Percentiles rank a stretch among this genome's conserved stretches.
Evolutionary conservation across 495 filamentous ascomycete genomes (phyloP).

Genomic region (Neurospora africana): DNA sequence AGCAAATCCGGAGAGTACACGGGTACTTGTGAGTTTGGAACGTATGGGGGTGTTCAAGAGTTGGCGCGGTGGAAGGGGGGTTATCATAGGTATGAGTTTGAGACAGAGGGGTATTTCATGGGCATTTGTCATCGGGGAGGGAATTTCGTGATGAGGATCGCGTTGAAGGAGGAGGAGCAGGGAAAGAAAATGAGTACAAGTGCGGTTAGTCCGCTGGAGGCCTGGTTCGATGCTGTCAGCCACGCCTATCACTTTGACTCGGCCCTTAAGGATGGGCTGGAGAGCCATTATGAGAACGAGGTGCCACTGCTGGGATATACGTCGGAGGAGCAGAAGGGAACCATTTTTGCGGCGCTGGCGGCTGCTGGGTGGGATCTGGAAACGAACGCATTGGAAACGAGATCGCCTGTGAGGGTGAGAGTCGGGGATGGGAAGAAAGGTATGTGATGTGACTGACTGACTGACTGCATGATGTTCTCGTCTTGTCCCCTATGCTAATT

Average conservation of each 20-base stretch:
- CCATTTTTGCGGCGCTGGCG: constrained; percentile 20
- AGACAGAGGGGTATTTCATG: constrained; percentile 43
- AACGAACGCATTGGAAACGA: constrained; percentile 34
- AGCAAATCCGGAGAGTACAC: constrained; percentile 39
- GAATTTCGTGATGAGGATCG: constrained; percentile 42
- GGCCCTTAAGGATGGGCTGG: constrained; percentile 23
- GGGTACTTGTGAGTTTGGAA: constrained; percentile 31
- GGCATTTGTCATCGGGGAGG: constrained; percentile 36
- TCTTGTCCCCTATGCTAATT: neutral
- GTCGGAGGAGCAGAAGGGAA: constrained; percentile 22
- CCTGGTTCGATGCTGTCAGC: constrained; percentile 65
- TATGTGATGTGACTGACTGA: constrained; percentile 7
- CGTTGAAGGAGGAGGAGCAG: constrained; percentile 45
- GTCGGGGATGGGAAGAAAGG: constrained; percentile 22
- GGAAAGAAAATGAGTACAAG: neutral
- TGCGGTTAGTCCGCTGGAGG: constrained; percentile 47
- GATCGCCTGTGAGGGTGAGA: constrained; percentile 20
- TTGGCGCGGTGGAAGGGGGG: constrained; percentile 21
- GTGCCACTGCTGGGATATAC: constrained; percentile 25
- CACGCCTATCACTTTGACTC: constrained; percentile 36
- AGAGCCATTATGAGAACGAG: constrained; percentile 25
- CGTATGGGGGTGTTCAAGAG: constrained; percentile 27
- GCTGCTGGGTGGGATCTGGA: constrained; percentile 37
- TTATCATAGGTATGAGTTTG: constrained; percentile 40
- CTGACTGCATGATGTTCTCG: neutral